A percentile compares a stretch with the other conserved stretches of the same genome.
These are phyloP conservation scores for Malassezia slooffiae DNA, from an alignment of 1,284 basidiomycete genomes.

Conservation along the genomic window DNA sequence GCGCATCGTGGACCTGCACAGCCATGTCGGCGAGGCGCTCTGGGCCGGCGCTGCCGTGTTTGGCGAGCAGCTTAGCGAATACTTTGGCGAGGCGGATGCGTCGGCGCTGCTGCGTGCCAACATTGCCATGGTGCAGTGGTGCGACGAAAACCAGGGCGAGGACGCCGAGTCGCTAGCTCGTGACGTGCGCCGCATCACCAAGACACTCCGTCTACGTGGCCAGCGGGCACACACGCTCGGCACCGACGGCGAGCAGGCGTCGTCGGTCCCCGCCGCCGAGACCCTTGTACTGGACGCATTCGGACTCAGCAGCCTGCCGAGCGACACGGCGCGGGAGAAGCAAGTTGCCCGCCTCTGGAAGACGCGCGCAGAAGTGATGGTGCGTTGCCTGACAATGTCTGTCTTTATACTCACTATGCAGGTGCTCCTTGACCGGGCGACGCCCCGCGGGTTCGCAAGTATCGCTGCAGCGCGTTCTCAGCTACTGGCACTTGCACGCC, in stretches of 20 bases:
- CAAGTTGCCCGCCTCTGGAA: slow-evolving; percentile 77
- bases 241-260: too few relatives aligned
- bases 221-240: slow-evolving; percentile 1
- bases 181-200: too few relatives aligned
- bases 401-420: too few relatives aligned
- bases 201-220: slow-evolving; percentile 7
- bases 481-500: slow-evolving; percentile 58
- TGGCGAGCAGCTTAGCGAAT: slow-evolving; percentile 2
- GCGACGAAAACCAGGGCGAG: too few relatives aligned
- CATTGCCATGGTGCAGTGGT: not conserved
- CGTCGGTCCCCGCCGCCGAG: not conserved
- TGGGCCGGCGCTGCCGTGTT: slow-evolving; percentile 38
- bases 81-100: slow-evolving; percentile 6
- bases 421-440: slow-evolving; percentile 79
- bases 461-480: slow-evolving; percentile 73
- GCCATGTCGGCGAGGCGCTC: slow-evolving; percentile 30
- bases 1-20: slow-evolving; percentile 27
- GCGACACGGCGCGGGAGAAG: slow-evolving; percentile 56
- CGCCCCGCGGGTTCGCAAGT: slow-evolving; percentile 63
- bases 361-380: slow-evolving; percentile 57
- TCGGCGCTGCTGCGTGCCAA: not conserved
- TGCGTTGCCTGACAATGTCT: too few relatives aligned
- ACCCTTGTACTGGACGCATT: slow-evolving; percentile 76
- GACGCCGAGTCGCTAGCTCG: too few relatives aligned
- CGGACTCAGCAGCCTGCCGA: slow-evolving; percentile 62